Conservation (phyloP, 441 rosid species). For the Cnidoscolus chayamansa region DNA sequence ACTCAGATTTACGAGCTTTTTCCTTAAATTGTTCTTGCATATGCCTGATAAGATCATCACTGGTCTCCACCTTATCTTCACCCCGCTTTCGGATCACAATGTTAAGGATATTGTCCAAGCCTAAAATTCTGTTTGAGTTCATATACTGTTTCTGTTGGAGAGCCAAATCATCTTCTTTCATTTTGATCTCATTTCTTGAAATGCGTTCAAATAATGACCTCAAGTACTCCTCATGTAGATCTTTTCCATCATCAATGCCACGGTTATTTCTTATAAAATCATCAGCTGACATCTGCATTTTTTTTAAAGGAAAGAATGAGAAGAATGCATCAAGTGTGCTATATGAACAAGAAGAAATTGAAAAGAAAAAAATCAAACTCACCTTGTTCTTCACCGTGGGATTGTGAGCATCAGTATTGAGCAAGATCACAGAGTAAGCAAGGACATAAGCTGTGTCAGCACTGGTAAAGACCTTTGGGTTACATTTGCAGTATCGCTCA, state of each 20-base stretch:
- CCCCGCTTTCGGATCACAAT: conserved; percentile 90
- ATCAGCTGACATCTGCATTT: conserved; percentile 90
- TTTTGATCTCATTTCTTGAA: conserved; percentile 90
- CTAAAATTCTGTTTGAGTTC: conserved; percentile 70
- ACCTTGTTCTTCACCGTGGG: conserved; percentile 99
- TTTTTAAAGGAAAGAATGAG: conserved; percentile 18
- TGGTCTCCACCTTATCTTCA: conserved; percentile 77
- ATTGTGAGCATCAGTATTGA: conserved; percentile 97
- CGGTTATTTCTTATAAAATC: conserved; percentile 97
- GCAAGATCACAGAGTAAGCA: conserved; percentile 96
- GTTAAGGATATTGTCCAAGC: conserved; percentile 89
- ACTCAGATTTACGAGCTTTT: conserved; percentile 98
- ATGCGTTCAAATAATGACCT: conserved; percentile 88
- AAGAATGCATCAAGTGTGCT: conserved; percentile 22
- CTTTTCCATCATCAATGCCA: conserved; percentile 97
- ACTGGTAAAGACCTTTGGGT: conserved; percentile 86
- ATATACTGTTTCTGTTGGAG: conserved; percentile 71
- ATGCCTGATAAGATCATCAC: conserved; percentile 91
- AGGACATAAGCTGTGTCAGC: conserved; percentile 99
- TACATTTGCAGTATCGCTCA: conserved; percentile 95
- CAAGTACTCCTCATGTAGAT: conserved; percentile 82
- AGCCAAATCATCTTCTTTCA: conserved; percentile 87
- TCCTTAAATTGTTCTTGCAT: conserved; percentile 99
- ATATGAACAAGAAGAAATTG: conserved; percentile 25
- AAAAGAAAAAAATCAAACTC: conserved; percentile 20